Percentiles rank a stretch among this genome's conserved stretches.
These are phyloP conservation scores for Xylaria grammica DNA, from an alignment of 495 filamentous ascomycete genomes.

Conservation along the genomic window DNA sequence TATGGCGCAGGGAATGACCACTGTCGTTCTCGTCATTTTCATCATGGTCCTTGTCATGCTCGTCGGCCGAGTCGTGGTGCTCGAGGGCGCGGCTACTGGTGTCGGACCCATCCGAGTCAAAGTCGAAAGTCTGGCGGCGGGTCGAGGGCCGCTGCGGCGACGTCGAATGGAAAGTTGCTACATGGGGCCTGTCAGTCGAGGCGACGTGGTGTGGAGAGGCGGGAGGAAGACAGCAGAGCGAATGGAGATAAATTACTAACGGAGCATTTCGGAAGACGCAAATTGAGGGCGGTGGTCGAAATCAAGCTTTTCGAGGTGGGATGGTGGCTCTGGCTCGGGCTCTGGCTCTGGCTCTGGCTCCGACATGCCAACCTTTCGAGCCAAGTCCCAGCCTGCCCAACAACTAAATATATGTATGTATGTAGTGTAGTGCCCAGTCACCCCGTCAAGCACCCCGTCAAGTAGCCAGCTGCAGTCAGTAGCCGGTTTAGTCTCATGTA, in stretches of 20 bases:
- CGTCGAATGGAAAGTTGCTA: conserved; percentile 29
- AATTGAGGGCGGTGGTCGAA: background rate
- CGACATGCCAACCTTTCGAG: background rate
- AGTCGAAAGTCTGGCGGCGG: conserved; percentile 34
- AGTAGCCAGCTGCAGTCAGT: too few relatives aligned
- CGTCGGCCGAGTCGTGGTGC: conserved; percentile 20
- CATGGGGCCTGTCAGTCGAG: conserved; percentile 28
- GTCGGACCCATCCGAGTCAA: conserved; percentile 35
- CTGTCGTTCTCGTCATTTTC: conserved; percentile 26
- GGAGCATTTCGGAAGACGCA: conserved; percentile 6
- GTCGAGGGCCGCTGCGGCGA: conserved; percentile 29
- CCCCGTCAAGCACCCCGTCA: too few relatives aligned
- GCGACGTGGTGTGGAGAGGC: conserved; percentile 9
- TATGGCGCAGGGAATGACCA: conserved; percentile 7
- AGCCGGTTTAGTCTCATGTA: too few relatives aligned
- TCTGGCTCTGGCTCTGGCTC: too few relatives aligned
- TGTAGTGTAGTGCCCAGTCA: too few relatives aligned
- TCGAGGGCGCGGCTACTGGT: conserved; percentile 26
- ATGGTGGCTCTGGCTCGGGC: background rate
- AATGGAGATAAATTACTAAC: conserved; percentile 13
- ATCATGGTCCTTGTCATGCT: conserved; percentile 9
- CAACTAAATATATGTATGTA: too few relatives aligned
- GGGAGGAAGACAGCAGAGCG: conserved; percentile 11
- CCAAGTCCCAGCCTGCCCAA: background rate
- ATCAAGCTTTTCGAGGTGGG: background rate